These are phyloP conservation scores for Aureobasidium vineae DNA, from an alignment of 2,329 filamentous ascomycete species.

Conservation along the genomic window DNA sequence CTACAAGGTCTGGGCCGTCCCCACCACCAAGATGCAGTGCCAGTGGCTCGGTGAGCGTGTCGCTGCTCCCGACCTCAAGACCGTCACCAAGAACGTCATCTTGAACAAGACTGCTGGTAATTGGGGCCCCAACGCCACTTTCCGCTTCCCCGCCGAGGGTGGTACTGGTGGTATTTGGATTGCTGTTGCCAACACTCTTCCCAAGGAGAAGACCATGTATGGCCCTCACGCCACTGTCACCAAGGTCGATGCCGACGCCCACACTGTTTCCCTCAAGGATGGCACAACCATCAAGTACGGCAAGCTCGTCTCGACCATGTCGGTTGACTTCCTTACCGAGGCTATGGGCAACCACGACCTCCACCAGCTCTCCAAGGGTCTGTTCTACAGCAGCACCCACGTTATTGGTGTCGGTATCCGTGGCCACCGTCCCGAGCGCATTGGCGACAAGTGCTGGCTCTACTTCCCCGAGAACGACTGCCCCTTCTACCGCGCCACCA, in stretches of 20 bases:
- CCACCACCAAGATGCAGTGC: conserved; percentile 99
- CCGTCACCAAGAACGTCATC: conserved; percentile 88
- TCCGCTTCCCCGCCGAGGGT: conserved; percentile 93
- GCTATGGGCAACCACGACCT: conserved; percentile 86
- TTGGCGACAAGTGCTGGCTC: conserved; percentile 99
- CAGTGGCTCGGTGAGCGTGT: conserved; percentile 98
- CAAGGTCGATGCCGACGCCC: conserved; percentile 82
- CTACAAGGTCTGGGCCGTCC: conserved; percentile 99
- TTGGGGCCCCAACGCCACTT: conserved; percentile 98
- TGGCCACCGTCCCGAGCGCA: conserved; percentile 86
- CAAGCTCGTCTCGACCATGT: conserved; percentile 95
- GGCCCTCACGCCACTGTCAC: conserved; percentile 80
- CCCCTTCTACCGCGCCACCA: conserved; percentile 98
- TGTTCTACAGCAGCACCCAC: conserved; percentile 97
- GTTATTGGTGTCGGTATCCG: conserved; percentile 95
- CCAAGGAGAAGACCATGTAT: conserved; percentile 86
- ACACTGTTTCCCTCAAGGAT: conserved; percentile 76
- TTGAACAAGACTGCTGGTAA: conserved; percentile 93
- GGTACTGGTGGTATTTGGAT: conserved; percentile 99
- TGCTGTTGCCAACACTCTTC: conserved; percentile 88
- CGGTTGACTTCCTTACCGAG: conserved; percentile 83
- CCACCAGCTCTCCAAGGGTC: conserved; percentile 76
- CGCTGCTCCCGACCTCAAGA: conserved; percentile 93
- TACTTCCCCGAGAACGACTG: conserved; percentile 99
- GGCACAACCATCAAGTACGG: conserved; percentile 88